Evolutionary conservation across 129 eudicot species (phyloP).

Genomic region (Oenanthe sinensis): DNA sequence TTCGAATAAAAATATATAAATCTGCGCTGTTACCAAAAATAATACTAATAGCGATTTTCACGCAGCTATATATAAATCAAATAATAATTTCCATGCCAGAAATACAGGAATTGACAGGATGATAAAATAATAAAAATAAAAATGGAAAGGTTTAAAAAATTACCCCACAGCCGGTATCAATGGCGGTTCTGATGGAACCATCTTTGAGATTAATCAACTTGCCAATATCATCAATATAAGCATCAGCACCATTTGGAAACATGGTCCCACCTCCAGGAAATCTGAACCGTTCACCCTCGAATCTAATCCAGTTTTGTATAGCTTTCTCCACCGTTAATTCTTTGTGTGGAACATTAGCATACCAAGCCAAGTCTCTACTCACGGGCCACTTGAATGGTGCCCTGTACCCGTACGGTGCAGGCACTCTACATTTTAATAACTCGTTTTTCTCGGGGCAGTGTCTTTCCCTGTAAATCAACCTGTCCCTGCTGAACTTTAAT

Average conservation of each 20-base stretch:
- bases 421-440: constrained; percentile 69
- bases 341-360: constrained; percentile 87
- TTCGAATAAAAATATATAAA: too few relatives aligned
- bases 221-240: constrained; percentile 87
- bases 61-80: background rate
- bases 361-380: constrained; percentile 86
- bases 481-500: constrained; percentile 40
- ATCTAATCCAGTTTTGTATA: constrained; percentile 90
- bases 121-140: background rate
- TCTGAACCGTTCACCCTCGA: constrained; percentile 89
- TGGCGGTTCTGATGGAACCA: constrained; percentile 92
- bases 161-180: constrained; percentile 99
- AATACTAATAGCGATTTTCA: background rate
- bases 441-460: constrained; percentile 73
- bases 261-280: constrained; percentile 99
- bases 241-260: constrained; percentile 90
- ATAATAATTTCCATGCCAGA: background rate
- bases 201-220: constrained; percentile 66
- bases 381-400: constrained; percentile 86
- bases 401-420: constrained; percentile 82
- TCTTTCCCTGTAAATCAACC: constrained; percentile 69
- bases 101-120: background rate
- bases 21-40: background rate
- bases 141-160: background rate
- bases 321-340: constrained; percentile 95